These are phyloP conservation scores for Cucurbita moschata DNA, from an alignment of 306 rosid genomes.

Conservation along the genomic window DNA sequence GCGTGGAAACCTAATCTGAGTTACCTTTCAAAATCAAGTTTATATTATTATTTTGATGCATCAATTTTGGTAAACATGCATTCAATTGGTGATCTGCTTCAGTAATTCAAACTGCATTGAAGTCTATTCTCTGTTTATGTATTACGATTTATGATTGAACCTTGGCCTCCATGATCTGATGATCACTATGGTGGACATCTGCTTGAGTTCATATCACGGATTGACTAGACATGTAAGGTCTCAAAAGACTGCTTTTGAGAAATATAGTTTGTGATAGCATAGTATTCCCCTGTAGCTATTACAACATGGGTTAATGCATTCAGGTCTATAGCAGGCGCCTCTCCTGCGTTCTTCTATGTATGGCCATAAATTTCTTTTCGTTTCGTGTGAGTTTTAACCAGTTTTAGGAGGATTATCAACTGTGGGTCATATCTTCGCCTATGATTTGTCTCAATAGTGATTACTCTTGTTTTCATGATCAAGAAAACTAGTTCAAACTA, in stretches of 20 bases:
- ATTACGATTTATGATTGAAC: neutral
- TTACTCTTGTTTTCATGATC: neutral
- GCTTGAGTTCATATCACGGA: neutral
- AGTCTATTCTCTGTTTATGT: neutral
- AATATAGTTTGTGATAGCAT: no score
- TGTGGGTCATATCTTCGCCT: neutral
- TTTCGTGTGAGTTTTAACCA: neutral
- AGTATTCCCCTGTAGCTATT: no score
- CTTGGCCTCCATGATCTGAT: neutral
- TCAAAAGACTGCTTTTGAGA: neutral
- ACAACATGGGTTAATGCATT: no score
- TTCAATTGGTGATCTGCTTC: neutral
- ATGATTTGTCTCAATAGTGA: neutral
- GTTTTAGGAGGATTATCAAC: no score
- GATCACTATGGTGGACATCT: neutral
- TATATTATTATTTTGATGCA: neutral
- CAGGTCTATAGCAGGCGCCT: no score
- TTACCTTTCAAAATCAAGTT: conserved; percentile 4
- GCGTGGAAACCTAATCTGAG: conserved; percentile 8
- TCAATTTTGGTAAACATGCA: neutral
- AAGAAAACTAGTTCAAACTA: neutral
- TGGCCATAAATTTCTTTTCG: neutral
- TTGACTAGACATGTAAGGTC: neutral
- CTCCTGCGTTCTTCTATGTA: neutral
- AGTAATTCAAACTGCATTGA: neutral